Base-by-base conservation (phyloP, 106 monocot genomes). In the Acanthochlamys bracteata region DNA sequence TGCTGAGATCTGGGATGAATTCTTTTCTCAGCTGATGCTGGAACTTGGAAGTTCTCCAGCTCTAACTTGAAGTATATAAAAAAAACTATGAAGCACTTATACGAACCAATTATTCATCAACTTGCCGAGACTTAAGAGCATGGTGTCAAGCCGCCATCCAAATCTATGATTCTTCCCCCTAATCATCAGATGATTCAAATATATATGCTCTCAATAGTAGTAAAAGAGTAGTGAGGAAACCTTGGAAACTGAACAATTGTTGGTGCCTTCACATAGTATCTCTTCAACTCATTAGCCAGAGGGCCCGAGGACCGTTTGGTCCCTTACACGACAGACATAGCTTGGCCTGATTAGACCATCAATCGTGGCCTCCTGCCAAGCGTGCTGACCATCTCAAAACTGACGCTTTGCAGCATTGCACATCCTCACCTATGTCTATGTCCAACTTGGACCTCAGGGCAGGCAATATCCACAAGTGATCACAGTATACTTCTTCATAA, bases 401-500 rank as follows among this genome's bases (percentile, higher is more conserved):
- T 89, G 89, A 60, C 85, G 84, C 55, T 79, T 82, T 39, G 80
- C 59, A 46, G 82, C 85, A 69, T 77, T 76, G 61, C 89, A 90
- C 74, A 71, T 79, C 71, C 85, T 90, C 59, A 90, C 92, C 64
- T 85, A 66, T 93, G 93, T 51, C 93, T 93, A 7, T 82, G 80
- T 23, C 89, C 89, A 14, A 93, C 93, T 41, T 93, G 93, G 42
- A 93, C 83, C 66, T 83, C 85, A 10, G 76, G 66, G 63, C 93
- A 93, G 66, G 63, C 93, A 93, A 63, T 85, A 93, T 10, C 93
- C 93, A 66, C 93, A 93, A 9, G 93, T 89, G 20, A 71, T 13
- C 24, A 80, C 85, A 26, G 63, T 67, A 68, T 82, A 93, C 46
- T 78, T 76, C 60, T 83, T 63, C 88, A 93, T 93, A 8, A 93